phyloP scores from a whole-genome alignment of 345 rosid genomes.

The Gossypium arboreum region DNA sequence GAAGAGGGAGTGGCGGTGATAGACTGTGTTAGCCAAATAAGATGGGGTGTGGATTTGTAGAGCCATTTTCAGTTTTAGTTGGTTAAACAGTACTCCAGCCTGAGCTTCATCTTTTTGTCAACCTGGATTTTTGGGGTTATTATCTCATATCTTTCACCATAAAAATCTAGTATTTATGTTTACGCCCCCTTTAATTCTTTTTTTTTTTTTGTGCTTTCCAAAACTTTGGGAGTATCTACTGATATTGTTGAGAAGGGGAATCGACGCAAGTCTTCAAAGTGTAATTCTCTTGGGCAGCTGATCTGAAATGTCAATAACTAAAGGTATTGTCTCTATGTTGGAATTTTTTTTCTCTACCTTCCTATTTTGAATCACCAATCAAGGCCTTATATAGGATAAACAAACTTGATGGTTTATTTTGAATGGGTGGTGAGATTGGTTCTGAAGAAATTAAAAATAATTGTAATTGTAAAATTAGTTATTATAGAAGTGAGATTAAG shows the following conservation, averaged over 20 bases:
- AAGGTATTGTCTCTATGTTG: too few relatives aligned
- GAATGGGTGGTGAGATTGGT: too few relatives aligned
- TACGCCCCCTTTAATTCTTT: neutral
- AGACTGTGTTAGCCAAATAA: slow-evolving; percentile 27
- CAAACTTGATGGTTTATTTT: too few relatives aligned
- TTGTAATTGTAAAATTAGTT: too few relatives aligned
- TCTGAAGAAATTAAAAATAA: too few relatives aligned
- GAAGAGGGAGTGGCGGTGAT: slow-evolving; percentile 25
- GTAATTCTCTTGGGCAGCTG: fast-evolving
- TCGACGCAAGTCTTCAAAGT: too few relatives aligned
- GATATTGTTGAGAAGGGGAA: too few relatives aligned
- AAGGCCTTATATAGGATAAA: too few relatives aligned
- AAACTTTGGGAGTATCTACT: too few relatives aligned
- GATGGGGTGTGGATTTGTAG: slow-evolving; percentile 42
- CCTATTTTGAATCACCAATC: fast-evolving
- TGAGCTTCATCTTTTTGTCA: neutral
- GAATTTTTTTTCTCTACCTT: fast-evolving
- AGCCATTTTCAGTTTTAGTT: slow-evolving; percentile 63
- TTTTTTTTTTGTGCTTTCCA: neutral
- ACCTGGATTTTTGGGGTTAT: neutral
- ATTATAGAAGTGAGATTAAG: too few relatives aligned
- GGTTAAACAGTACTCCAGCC: slow-evolving; percentile 10
- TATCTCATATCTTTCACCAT: neutral
- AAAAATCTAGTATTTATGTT: neutral
- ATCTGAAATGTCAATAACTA: too few relatives aligned